Evolutionary conservation across 257 asterid genomes (phyloP).

Genomic region (Hygrophila difformis): DNA sequence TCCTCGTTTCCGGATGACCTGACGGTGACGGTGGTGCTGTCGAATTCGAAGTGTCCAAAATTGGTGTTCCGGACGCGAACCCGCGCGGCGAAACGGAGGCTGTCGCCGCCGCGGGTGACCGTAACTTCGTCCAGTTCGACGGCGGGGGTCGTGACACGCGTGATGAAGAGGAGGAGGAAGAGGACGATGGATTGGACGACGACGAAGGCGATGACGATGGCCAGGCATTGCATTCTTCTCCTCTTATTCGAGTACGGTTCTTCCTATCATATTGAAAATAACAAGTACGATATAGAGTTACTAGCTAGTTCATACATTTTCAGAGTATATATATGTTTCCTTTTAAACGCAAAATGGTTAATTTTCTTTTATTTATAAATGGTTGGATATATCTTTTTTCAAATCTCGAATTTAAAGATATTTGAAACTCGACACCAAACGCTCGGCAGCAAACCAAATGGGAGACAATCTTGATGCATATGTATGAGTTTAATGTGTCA

Average conservation of each 20-base stretch:
- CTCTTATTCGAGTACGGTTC: slow-evolving; percentile 11
- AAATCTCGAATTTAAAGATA: too few relatives aligned
- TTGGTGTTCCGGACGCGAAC: slow-evolving; percentile 24
- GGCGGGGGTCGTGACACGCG: slow-evolving; percentile 27
- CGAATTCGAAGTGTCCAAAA: slow-evolving; percentile 28
- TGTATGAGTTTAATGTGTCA: too few relatives aligned
- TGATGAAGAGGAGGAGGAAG: slow-evolving; percentile 15
- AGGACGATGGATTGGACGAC: slow-evolving; percentile 23
- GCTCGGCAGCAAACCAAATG: too few relatives aligned
- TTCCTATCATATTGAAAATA: too few relatives aligned
- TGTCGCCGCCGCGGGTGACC: background rate
- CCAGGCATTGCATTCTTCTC: slow-evolving; percentile 28
- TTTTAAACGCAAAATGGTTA: too few relatives aligned
- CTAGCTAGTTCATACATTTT: too few relatives aligned
- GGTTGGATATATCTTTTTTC: too few relatives aligned
- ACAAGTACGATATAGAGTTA: too few relatives aligned
- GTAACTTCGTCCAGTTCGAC: slow-evolving; percentile 16
- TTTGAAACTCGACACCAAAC: too few relatives aligned
- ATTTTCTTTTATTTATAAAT: too few relatives aligned
- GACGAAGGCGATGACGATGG: slow-evolving; percentile 19
- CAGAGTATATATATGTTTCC: too few relatives aligned
- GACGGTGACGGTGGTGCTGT: slow-evolving; percentile 16
- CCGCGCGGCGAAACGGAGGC: slow-evolving; percentile 11
- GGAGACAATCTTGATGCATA: too few relatives aligned
- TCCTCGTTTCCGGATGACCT: background rate